Evolutionary conservation across 768 basidiomycete species (phyloP), one percentile per base, ranked within the genome.

Genomic region (Termitomyces bulborhizus): DNA sequence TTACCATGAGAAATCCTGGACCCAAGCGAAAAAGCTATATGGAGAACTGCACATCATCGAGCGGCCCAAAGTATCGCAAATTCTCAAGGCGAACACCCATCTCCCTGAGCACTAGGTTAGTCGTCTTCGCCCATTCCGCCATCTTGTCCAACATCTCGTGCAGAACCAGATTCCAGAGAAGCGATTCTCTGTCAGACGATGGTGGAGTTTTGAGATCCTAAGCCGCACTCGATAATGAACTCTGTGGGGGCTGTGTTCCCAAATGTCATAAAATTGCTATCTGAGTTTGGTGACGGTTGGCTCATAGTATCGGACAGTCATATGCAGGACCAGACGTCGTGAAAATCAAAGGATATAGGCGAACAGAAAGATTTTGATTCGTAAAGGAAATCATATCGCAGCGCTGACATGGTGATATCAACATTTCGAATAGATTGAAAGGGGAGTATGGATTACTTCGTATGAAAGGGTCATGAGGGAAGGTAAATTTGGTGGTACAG

Each of bases 91-190:
- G 29, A 7, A 51, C 21, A 18, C 42, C 52, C 34, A 53, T 37
- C 16, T 53, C 34, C 24, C 4, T 46, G 24, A 53, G 32, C 26
- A 21, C n/a, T 13, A 46, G 5, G 3, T 45, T 18, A 6, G 52
- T 44, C 13, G 52, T 44, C 34, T 53, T 46, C 13, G 36, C 43
- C 52, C 52, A 53, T 37, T 53, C 52, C 34, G 52, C 45, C 42
- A 53, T 44, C 12, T 53, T 53, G 32, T 53, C 52, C n/a, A 53
- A 36, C 42, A 53, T 37, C 27, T 53, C 52, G 8, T 53, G 52
- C n/a, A 53, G 11, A 18, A 53, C 44, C 11, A 16, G 18, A 5
- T 45, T 37, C 52, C 52, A 53, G 2, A 32, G 27, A 27, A 46
- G 43, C 13, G 8, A n/a, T 16, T 53, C 52, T 27, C 44, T 21